Evolutionary conservation across 805 yeast genomes (phyloP).

Genomic region (Candida tammaniensis): DNA sequence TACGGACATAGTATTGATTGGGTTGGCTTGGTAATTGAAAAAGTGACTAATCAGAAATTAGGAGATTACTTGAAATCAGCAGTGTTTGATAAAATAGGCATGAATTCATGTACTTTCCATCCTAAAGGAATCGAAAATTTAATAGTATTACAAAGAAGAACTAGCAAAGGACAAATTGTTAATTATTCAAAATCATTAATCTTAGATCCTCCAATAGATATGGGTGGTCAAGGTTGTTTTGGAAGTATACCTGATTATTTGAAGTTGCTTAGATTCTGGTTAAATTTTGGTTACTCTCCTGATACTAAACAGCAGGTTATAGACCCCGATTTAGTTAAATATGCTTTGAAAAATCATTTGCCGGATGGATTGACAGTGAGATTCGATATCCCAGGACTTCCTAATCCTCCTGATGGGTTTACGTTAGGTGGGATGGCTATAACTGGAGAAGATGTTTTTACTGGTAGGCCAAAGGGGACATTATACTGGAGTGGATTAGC

Average conservation of each 20-base stretch:
- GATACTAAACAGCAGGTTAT: slow-evolving; percentile 32
- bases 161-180: slow-evolving; percentile 11
- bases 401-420: slow-evolving; percentile 27
- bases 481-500: slow-evolving; percentile 42
- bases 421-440: slow-evolving; percentile 35
- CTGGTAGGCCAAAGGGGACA: slow-evolving; percentile 35
- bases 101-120: slow-evolving; percentile 27
- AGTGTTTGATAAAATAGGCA: slow-evolving; percentile 34
- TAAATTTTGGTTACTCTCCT: slow-evolving; percentile 37
- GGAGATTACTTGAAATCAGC: slow-evolving; percentile 29
- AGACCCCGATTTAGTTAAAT: slow-evolving; percentile 24
- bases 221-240: slow-evolving; percentile 45
- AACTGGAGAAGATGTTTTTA: slow-evolving; percentile 20
- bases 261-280: slow-evolving; percentile 37
- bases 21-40: slow-evolving; percentile 36
- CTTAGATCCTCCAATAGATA: slow-evolving; percentile 26
- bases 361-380: slow-evolving; percentile 22
- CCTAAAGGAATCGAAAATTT: slow-evolving; percentile 13
- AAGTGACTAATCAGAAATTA: slow-evolving; percentile 28
- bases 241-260: slow-evolving; percentile 37
- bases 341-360: slow-evolving; percentile 32
- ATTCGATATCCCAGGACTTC: slow-evolving; percentile 14
- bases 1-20: slow-evolving; percentile 40
- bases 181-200: slow-evolving; percentile 9
- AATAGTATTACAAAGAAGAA: slow-evolving; percentile 17